Base-by-base conservation (phyloP, 2,329 filamentous ascomycete genomes). In the Exophiala bonariae region DNA sequence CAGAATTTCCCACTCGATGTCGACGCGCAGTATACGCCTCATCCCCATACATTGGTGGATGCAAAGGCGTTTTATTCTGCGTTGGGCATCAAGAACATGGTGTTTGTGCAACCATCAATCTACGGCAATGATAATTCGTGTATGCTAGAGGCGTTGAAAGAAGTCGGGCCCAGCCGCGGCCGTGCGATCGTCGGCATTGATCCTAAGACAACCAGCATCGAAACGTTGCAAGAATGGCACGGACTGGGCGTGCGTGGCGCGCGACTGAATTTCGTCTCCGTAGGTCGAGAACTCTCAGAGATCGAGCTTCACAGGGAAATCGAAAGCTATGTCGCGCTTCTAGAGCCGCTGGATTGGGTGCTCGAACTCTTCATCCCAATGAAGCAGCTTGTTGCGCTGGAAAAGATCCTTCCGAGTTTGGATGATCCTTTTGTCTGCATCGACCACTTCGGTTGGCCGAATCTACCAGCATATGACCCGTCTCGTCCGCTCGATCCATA, bases 111-210 rank as follows among this genome's bases (percentile, higher is more conserved):
- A 55, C 79, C 80, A 1, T 82, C 79, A 13, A 79, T 82, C 41
- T 85, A 84, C 60, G 80, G 77, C 18, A 67, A 70, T 42, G 80
- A 85, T 63, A 85, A 85, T 56, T 68, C 72, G 0, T 82, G 79
- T 57, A 64, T 83, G 3, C 68, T 85, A 10, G 74, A 79, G 34
- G 78, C 78, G 0, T 66, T 85, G 10, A 58, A 62, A 5, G 61
- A 60, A 9, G 61, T 84, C 2, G 44, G 38, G 8, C 70, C 75
- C 0, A 59, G 61, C 11, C 68, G 70, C 31, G 80, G 72, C 6
- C 68, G 81, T 35, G 82, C 72, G 2, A 75, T 85, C 5, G 77
- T 84, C 2, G 70, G 72, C 5, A 75, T 84, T 55, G 76, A 83
- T 46, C 75, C 79, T 0, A 60, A 61, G 2, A 63, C 52, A 2